These are phyloP conservation scores for Candida railenensis DNA, from an alignment of 805 yeast species.

Conservation along the genomic window DNA sequence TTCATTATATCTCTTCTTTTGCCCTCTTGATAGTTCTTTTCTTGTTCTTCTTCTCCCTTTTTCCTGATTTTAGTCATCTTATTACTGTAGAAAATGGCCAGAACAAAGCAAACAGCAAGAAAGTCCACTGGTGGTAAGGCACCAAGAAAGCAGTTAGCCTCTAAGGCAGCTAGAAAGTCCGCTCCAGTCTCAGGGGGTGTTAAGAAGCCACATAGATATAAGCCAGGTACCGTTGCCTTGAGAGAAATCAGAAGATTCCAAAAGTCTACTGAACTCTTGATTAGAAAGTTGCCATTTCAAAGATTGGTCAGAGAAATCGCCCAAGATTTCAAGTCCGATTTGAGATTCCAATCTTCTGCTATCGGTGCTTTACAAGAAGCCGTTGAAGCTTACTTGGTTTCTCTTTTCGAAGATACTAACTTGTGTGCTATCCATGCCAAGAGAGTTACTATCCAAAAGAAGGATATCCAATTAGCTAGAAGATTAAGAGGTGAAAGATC, in stretches of 20 bases:
- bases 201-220: slow-evolving; percentile 92
- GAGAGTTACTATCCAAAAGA: slow-evolving; percentile 98
- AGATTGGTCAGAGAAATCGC: slow-evolving; percentile 96
- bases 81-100: slow-evolving; percentile 59
- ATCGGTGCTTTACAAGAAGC: slow-evolving; percentile 98
- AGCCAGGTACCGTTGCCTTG: slow-evolving; percentile 96
- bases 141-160: slow-evolving; percentile 90
- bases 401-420: slow-evolving; percentile 96
- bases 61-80: not conserved
- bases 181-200: slow-evolving; percentile 94
- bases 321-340: slow-evolving; percentile 87
- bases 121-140: slow-evolving; percentile 95
- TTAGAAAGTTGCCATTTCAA: slow-evolving; percentile 96
- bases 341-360: slow-evolving; percentile 97
- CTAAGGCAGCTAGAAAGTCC: slow-evolving; percentile 90
- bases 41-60: not conserved
- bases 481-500: slow-evolving; percentile 97
- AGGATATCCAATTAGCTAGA: slow-evolving; percentile 96
- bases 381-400: slow-evolving; percentile 96
- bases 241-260: slow-evolving; percentile 98
- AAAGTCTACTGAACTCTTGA: slow-evolving; percentile 90
- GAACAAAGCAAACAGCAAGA: slow-evolving; percentile 94
- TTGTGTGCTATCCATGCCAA: slow-evolving; percentile 98
- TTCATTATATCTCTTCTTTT: not conserved
- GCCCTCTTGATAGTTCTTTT: not conserved